phyloP scores from a whole-genome alignment of 768 basidiomycete genomes.

The Lactifluus volemus region DNA sequence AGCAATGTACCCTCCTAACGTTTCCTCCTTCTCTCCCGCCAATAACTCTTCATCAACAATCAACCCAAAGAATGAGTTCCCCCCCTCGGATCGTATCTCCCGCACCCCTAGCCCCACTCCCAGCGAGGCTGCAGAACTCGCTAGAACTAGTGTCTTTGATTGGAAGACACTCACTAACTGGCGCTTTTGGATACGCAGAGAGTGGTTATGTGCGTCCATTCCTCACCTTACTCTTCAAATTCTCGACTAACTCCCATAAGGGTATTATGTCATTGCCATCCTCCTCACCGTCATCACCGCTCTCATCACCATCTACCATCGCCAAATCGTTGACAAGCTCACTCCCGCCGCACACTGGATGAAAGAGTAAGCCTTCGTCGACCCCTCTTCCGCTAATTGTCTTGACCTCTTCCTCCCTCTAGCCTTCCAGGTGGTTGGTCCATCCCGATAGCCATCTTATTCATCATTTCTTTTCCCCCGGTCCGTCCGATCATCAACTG shows the following conservation, averaged over 20 bases:
- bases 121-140: constrained; percentile 27
- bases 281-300: constrained; percentile 28
- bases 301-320: constrained; percentile 38
- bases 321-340: constrained; percentile 58
- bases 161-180: constrained; percentile 25
- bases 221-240: neutral
- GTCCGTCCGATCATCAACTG: constrained; percentile 29
- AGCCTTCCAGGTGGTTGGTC: constrained; percentile 57
- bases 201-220: constrained; percentile 28
- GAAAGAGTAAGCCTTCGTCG: constrained; percentile 38
- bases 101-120: constrained; percentile 32
- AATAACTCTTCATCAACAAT: constrained; percentile 8
- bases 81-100: neutral
- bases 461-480: constrained; percentile 82
- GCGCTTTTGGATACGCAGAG: constrained; percentile 28
- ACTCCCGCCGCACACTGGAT: constrained; percentile 59
- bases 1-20: constrained; percentile 15
- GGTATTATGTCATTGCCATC: constrained; percentile 28
- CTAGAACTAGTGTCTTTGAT: constrained; percentile 23
- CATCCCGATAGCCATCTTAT: constrained; percentile 73
- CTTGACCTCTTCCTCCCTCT: neutral
- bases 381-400: neutral
- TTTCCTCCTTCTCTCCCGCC: neutral
- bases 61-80: constrained; percentile 8
- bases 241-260: constrained; percentile 11